Percentiles rank a stretch among this genome's conserved stretches.
Conservation (phyloP, 2,329 filamentous ascomycete species). For the Trichophyton simii region DNA sequence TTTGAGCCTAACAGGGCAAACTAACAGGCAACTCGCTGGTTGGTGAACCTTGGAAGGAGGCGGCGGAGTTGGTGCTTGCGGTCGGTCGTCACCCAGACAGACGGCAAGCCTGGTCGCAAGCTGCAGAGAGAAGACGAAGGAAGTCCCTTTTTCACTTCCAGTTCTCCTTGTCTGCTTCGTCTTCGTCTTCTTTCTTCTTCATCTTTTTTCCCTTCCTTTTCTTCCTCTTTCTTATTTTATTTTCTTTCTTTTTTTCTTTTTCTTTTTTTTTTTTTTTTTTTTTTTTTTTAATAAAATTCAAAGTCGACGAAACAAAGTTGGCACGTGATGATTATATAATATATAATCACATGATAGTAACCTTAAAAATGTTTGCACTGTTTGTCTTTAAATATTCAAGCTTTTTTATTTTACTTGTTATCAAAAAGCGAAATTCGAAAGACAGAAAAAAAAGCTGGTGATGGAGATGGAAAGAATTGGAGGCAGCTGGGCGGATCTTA, state of each 20-base stretch:
- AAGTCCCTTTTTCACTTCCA: too few species aligned
- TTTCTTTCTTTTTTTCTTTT: not conserved
- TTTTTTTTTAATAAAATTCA: not conserved
- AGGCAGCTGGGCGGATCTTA: not conserved
- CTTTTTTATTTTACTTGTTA: not conserved
- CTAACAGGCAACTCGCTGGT: too few species aligned
- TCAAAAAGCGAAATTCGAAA: not conserved
- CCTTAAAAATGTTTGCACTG: not conserved
- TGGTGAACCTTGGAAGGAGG: conserved; percentile 1
- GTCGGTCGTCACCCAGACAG: not conserved
- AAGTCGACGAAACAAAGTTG: not conserved
- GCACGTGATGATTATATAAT: not conserved
- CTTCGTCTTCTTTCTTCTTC: not conserved
- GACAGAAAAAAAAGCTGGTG: not conserved
- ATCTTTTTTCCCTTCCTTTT: not conserved
- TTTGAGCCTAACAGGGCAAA: not conserved
- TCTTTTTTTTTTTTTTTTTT: not conserved
- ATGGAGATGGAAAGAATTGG: not conserved
- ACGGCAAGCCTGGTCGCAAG: not conserved
- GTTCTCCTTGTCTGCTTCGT: not conserved
- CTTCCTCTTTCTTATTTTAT: not conserved
- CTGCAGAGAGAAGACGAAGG: not conserved
- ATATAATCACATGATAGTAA: not conserved
- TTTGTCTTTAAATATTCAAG: not conserved
- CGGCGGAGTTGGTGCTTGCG: not conserved